These are phyloP conservation scores for Discostella pseudostelligera DNA, from an alignment of 108 stramenopile species.

Conservation along the genomic window DNA sequence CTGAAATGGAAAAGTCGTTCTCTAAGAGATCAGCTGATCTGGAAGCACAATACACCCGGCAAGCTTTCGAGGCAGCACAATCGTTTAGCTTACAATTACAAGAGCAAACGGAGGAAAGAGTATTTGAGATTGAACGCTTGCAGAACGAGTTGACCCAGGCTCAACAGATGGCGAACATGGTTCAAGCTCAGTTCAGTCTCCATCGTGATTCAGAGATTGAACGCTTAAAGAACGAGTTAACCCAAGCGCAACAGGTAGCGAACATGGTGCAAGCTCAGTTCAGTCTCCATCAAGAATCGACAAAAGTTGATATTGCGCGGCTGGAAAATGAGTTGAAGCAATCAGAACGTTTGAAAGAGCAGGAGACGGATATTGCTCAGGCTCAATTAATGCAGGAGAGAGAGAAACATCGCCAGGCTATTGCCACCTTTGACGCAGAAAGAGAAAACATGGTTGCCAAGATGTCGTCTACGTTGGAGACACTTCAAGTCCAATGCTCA, in stretches of 20 bases:
- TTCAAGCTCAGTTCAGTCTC: background rate
- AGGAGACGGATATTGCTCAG: background rate
- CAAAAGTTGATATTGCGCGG: background rate
- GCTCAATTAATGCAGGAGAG: slow-evolving; percentile 6
- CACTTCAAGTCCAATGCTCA: slow-evolving; percentile 14
- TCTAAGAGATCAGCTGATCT: slow-evolving; percentile 5
- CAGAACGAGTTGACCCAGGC: slow-evolving; percentile 11
- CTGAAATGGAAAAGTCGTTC: slow-evolving; percentile 9
- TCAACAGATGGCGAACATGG: background rate
- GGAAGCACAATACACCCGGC: slow-evolving; percentile 7
- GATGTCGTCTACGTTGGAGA: slow-evolving; percentile 29
- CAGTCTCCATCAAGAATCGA: background rate
- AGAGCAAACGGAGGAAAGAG: background rate
- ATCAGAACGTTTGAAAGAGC: background rate
- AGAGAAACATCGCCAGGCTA: background rate
- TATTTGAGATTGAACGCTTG: background rate
- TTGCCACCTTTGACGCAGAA: background rate
- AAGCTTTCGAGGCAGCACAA: slow-evolving; percentile 6
- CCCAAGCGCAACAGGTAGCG: slow-evolving; percentile 3
- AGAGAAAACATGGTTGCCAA: slow-evolving; percentile 8
- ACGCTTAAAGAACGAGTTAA: slow-evolving; percentile 2
- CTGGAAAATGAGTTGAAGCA: slow-evolving; percentile 6
- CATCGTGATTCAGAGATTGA: slow-evolving; percentile 1
- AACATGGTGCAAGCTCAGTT: background rate
- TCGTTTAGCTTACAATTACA: slow-evolving; percentile 2